Conservation (phyloP, 495 filamentous ascomycete genomes). For the Cercophora newfieldiana region DNA sequence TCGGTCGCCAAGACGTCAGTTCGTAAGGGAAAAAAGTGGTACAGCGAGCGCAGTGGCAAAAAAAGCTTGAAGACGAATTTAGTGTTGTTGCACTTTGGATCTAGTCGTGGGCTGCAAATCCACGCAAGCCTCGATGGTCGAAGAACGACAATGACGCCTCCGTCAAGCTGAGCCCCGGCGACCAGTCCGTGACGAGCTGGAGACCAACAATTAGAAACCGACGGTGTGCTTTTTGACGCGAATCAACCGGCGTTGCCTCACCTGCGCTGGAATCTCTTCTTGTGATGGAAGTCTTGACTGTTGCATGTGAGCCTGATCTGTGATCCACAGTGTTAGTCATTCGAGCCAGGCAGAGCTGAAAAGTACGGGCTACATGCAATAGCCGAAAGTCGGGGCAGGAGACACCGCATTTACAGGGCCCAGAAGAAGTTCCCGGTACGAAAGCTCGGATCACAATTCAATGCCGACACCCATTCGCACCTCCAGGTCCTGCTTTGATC, state of each 20-base stretch:
- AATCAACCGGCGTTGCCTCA: neutral
- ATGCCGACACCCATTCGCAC: neutral
- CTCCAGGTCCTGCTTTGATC: too few relatives aligned
- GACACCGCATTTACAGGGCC: neutral
- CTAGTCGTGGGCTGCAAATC: neutral
- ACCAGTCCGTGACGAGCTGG: neutral
- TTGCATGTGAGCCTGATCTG: neutral
- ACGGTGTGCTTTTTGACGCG: conserved; percentile 1
- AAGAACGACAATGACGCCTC: neutral
- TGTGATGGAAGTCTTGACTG: neutral
- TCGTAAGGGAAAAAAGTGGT: neutral
- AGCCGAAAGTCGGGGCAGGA: conserved; percentile 15
- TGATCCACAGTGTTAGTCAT: neutral
- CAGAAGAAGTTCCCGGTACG: conserved; percentile 11
- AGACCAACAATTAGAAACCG: neutral
- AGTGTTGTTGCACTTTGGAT: neutral
- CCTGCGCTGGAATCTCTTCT: neutral
- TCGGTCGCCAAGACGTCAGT: conserved; percentile 9
- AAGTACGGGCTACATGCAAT: conserved; percentile 9
- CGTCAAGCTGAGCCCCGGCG: neutral
- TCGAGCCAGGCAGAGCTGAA: conserved; percentile 7
- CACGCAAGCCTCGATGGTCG: neutral
- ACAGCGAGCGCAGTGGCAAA: conserved; percentile 4
- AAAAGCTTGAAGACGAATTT: neutral
- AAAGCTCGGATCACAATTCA: neutral